phyloP scores from a whole-genome alignment of 2,329 filamentous ascomycete species.

The Aspergillus aculeatus region DNA sequence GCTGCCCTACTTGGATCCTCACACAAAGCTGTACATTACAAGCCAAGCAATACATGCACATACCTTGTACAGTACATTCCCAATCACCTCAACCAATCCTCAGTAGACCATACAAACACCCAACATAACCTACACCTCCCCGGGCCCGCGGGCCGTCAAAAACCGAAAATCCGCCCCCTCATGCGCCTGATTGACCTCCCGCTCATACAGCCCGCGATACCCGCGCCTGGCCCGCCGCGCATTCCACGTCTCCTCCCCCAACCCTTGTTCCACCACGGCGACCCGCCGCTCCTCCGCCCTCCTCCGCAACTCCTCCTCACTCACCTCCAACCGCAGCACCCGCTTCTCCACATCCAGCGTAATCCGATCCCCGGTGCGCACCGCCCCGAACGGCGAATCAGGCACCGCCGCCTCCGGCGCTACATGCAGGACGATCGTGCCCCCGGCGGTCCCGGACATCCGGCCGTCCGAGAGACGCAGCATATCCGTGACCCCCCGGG shows the following conservation, averaged over 20 bases:
- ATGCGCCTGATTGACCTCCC: constrained; percentile 44
- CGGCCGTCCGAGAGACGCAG: constrained; percentile 53
- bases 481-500: constrained; percentile 52
- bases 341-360: constrained; percentile 46
- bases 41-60: no score
- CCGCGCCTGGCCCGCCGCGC: constrained; percentile 32
- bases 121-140: neutral
- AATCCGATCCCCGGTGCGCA: constrained; percentile 50
- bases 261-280: neutral
- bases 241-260: constrained; percentile 16
- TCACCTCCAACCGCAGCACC: constrained; percentile 41
- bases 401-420: constrained; percentile 52
- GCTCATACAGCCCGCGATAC: constrained; percentile 42
- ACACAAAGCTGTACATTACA: no score
- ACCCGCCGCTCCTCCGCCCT: constrained; percentile 28
- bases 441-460: constrained; percentile 57
- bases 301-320: constrained; percentile 40
- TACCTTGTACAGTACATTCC: no score
- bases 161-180: constrained; percentile 43
- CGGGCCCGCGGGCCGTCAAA: constrained; percentile 26
- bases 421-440: constrained; percentile 54
- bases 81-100: no score
- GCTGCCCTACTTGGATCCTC: no score
- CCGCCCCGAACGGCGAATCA: constrained; percentile 48
- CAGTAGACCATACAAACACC: no score